These are phyloP conservation scores for Serendipita sp. DNA, from an alignment of 768 basidiomycete genomes.

Conservation along the genomic window DNA sequence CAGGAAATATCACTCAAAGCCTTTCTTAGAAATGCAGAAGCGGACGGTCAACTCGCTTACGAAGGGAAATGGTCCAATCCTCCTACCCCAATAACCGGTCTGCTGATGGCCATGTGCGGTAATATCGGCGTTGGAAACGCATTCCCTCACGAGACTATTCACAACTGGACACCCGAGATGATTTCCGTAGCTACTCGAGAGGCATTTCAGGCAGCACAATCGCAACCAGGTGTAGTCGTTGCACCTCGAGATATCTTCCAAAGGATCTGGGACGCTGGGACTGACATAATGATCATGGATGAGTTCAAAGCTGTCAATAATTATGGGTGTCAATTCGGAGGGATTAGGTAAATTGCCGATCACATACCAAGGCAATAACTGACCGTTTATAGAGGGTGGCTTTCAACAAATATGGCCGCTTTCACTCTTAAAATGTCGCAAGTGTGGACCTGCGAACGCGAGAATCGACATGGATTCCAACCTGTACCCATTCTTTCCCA, in stretches of 20 bases:
- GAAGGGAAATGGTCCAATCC: not conserved
- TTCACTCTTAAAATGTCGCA: constrained; percentile 10
- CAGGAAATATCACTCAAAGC: not conserved
- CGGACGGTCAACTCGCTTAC: not conserved
- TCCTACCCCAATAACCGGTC: not conserved
- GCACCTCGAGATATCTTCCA: constrained; percentile 6
- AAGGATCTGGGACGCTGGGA: not conserved
- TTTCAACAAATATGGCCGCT: constrained; percentile 8
- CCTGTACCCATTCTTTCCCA: not conserved
- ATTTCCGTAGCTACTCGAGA: not conserved
- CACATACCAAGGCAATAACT: not conserved
- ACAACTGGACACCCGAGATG: not conserved
- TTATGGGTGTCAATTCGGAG: constrained; percentile 14
- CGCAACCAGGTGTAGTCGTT: not conserved
- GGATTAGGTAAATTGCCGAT: constrained; percentile 5
- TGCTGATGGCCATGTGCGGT: not conserved
- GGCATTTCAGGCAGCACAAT: not conserved
- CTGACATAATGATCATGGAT: constrained; percentile 10
- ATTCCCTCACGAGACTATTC: not conserved
- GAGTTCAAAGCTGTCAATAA: constrained; percentile 13
- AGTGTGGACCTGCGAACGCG: constrained; percentile 5
- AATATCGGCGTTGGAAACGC: not conserved
- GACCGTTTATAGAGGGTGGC: constrained; percentile 11
- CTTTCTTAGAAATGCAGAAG: not conserved
- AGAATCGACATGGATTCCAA: not conserved